Percentiles rank a stretch among this genome's conserved stretches.
These are phyloP conservation scores for Pleurozium schreberi DNA, from an alignment of 225 moss, liverwort and hornwort genomes.

Conservation along the genomic window DNA sequence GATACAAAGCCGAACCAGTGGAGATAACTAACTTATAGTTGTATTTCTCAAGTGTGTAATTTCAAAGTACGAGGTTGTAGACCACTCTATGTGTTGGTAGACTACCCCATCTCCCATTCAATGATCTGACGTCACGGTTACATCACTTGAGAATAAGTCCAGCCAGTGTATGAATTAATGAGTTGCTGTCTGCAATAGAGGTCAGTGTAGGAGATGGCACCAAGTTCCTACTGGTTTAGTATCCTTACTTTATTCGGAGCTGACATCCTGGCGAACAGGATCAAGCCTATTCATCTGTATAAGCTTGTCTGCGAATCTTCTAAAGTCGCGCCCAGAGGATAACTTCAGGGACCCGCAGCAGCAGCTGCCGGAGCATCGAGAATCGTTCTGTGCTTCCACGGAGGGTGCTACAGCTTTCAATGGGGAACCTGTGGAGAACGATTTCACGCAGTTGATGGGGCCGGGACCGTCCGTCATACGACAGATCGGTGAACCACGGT, in stretches of 20 bases:
- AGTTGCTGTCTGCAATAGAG: neutral
- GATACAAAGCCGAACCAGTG: neutral
- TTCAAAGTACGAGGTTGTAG: neutral
- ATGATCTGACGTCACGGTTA: neutral
- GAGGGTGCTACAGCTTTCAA: neutral
- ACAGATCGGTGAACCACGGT: conserved; percentile 15
- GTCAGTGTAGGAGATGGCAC: neutral
- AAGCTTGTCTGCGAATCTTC: neutral
- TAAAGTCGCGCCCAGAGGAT: neutral
- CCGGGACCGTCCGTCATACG: neutral
- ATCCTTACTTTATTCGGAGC: neutral
- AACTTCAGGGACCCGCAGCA: neutral
- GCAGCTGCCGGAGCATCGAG: neutral
- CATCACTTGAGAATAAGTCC: neutral
- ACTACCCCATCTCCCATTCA: neutral
- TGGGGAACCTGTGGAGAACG: neutral
- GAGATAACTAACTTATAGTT: neutral
- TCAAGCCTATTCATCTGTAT: neutral
- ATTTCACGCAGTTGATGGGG: neutral
- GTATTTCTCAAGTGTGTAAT: neutral
- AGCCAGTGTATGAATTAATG: neutral
- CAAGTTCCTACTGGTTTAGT: neutral
- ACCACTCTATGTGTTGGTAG: neutral
- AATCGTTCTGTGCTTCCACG: neutral
- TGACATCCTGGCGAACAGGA: neutral